Percentiles rank a stretch among this genome's conserved stretches.
These are phyloP conservation scores for Gloeophyllum trabeum DNA, from an alignment of 768 basidiomycete genomes.

Conservation along the genomic window DNA sequence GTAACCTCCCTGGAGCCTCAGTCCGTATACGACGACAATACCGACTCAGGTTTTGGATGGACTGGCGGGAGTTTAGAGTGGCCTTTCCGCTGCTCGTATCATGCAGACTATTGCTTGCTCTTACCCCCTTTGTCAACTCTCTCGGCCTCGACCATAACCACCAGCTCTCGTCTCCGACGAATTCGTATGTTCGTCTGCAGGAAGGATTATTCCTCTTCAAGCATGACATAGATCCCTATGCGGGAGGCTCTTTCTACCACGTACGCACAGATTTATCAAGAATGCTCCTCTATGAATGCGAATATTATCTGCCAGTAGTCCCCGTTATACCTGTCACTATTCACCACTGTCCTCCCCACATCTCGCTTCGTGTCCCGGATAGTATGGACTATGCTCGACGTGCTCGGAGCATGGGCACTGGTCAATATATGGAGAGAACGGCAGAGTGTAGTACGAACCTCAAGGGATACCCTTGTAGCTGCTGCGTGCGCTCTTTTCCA, in stretches of 20 bases:
- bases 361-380: conserved; percentile 35
- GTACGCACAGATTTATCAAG: no score
- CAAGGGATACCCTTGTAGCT: conserved; percentile 52
- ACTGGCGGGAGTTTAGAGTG: no score
- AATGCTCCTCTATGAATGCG: no score
- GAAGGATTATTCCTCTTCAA: conserved; percentile 81
- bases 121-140: no score
- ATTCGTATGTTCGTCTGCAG: no score
- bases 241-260: conserved; percentile 78
- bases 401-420: conserved; percentile 56
- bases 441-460: conserved; percentile 32
- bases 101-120: no score
- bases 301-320: conserved; percentile 62
- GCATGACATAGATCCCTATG: conserved; percentile 77
- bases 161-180: no score
- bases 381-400: conserved; percentile 65
- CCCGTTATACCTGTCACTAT: conserved; percentile 66
- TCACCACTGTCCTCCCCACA: conserved; percentile 57
- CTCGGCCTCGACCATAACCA: no score
- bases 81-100: no score
- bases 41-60: no score
- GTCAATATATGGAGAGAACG: conserved; percentile 58
- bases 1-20: no score
- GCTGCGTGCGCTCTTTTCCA: conserved; percentile 39
- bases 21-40: no score